Conservation (phyloP, 176 grass and related monocot species). For the Elaeis guineensis region DNA sequence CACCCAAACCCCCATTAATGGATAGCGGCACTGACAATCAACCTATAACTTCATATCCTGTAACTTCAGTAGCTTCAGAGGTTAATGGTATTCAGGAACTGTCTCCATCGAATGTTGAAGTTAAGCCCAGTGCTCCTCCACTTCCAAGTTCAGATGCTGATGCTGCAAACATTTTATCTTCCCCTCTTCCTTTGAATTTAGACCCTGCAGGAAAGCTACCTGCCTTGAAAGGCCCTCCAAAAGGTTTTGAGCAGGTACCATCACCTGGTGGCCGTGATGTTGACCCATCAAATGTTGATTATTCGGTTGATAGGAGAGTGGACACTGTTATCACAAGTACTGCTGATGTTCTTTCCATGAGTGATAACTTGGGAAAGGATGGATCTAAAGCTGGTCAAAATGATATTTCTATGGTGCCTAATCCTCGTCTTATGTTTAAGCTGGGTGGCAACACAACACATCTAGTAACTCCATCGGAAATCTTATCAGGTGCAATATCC, state of each 20-base stretch:
- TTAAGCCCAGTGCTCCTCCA: conserved; percentile 34
- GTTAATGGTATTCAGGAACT: conserved; percentile 24
- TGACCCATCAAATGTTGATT: conserved; percentile 35
- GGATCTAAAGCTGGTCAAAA: conserved; percentile 25
- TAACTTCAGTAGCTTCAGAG: conserved; percentile 21
- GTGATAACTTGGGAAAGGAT: conserved; percentile 32
- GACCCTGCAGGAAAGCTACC: conserved; percentile 38
- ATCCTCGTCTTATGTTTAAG: conserved; percentile 44
- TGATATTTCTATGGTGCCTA: conserved; percentile 33
- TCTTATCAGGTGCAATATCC: conserved; percentile 59
- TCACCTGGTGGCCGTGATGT: conserved; percentile 34
- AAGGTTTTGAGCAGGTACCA: conserved; percentile 38
- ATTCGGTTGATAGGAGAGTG: conserved; percentile 38
- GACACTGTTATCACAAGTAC: conserved; percentile 26
- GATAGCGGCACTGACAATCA: conserved; percentile 15
- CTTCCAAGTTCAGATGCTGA: conserved; percentile 34
- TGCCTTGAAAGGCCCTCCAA: conserved; percentile 31
- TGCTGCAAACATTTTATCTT: conserved; percentile 27
- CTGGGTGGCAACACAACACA: conserved; percentile 32
- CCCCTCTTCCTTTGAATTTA: conserved; percentile 27
- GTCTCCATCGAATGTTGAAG: conserved; percentile 30
- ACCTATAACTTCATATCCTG: conserved; percentile 18
- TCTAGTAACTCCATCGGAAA: conserved; percentile 73
- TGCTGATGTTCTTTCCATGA: conserved; percentile 26
- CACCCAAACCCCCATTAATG: conserved; percentile 26